Base-by-base conservation (phyloP, 805 yeast genomes). In the Starmerella riodocensis region DNA sequence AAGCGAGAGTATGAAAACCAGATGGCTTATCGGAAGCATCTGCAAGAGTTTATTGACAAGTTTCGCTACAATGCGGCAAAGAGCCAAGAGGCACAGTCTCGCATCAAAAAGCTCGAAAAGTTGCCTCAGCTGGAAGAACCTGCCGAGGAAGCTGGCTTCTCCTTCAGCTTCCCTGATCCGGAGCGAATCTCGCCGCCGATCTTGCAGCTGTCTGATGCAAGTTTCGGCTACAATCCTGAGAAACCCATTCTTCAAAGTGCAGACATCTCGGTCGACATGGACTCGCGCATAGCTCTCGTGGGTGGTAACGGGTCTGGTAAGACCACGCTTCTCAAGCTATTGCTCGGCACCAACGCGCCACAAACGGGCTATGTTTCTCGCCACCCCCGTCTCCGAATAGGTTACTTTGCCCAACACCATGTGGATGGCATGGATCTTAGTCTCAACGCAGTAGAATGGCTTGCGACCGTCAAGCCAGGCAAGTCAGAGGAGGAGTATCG, bases 251-350 rank as follows among this genome's bases (percentile, higher is more conserved):
- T 88, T 47, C 68, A 70, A 23, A 66, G 83, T 51, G 96, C 86
- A 30, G 94, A 86, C 50, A 60, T 91, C 45, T 93, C 84, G 50
- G 83, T 91, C 39, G 94, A 83, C 60, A 69, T 88, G 82, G 82
- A 86, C 53, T 85, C 96, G 1, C 73, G 99, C 60, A 81, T 91
- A 53, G 98, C 97, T 0, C 68, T 91, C 44, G 94, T 91, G 43
- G 99, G 99, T 71, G 97, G 96, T 44, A 91, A 91, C 59, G 99
- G 99, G 66, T 83, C 95, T 57, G 99, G 99, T 80, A 91, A 91
- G 61, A 86, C 98, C 9, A 91, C 99, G 3, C 66, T 91, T 46
- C 70, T 91, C 56, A 88, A 88, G 59, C 65, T 91, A 31, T 66
- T 91, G 51, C 76, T 86, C 73, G 95, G 82, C 47, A 73, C 67